Base-by-base conservation (phyloP, 257 asterid species). In the Datura wrightii region DNA sequence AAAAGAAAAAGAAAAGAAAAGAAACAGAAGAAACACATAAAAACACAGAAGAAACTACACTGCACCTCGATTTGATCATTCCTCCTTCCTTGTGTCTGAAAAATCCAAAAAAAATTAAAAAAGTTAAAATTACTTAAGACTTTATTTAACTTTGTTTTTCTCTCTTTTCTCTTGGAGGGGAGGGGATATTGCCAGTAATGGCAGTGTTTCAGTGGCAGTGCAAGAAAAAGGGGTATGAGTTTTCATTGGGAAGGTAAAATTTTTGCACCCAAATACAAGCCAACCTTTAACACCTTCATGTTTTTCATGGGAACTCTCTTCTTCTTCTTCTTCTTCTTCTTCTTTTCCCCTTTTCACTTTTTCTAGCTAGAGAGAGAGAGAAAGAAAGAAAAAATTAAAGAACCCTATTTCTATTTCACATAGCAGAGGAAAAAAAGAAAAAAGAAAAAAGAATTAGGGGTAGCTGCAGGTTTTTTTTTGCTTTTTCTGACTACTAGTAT, bases 191-290 rank as follows among this genome's bases (percentile, higher is more conserved):
- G 92, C 84, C 97, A 92, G 97, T 86, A 87, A 89, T 91, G 92
- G 90, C 96, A 93, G 97, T 88, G 92, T 69, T 79, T 87, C 91
- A 92, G 97, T 91, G 92, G 91, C 93, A 90, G 93, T 90, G 93
- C 88, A 89, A 89, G 90, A 92, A 92, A 92, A 92, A 59, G 89
- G 85, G 87, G 86, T 92, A 87, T 86, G 94, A 87, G 93, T 90
- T 93, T 92, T 94, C 98, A 91, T 95, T 86, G 98, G 98, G 97
- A 95, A 95, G 97, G 97, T 92, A 94, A 92, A 91, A 85, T 81
- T 87, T 90, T 84, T 42, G 37, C 72, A 62, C 55, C 56, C 87
- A 84, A 78, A 81, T 54, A 86, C 50, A 54, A 62, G 52, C 84
- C 37, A 24, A 82, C 62, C 55, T 37, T 63, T 54, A 56, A 55